Evolutionary conservation across 768 basidiomycete genomes (phyloP), one percentile per base, ranked within the genome.

Genomic region (Tricholoma flavovirens): DNA sequence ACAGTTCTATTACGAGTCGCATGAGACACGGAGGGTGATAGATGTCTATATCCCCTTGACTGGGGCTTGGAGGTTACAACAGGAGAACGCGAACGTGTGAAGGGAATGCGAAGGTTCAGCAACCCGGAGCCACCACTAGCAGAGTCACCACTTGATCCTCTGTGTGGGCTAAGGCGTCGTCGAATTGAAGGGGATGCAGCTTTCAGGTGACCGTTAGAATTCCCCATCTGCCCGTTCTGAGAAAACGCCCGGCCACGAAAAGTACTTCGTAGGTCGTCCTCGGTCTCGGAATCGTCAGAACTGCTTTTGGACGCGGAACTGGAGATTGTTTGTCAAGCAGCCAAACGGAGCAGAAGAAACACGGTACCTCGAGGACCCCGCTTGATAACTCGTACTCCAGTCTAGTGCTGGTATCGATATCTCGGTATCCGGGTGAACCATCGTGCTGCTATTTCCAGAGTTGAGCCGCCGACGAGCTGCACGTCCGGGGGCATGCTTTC

Each of bases 331-430:
- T 35, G 2, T 24, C 38, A 32, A 51, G 53, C 57, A 50, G 30
- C 32, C 15, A n/a, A 43, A 36, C 36, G 24, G 50, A 51, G 48
- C 19, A 36, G 29, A 38, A 29, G 2, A 49, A 17, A 33, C 14
- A 35, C 14, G 38, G 59, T 63, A 87, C 88, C 87, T 83, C 9
- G 89, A 91, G 32, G 89, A 89, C 45, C 90, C 90, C 26, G 86
- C 90, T 56, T 90, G 87, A 71, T 93, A 93, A 61, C 90, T 92
- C 11, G 90, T 91, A 64, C 88, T 93, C 84, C 90, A 83, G 61
- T 85, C 90, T 61, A 83, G 64, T 57, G 69, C 70, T 56, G 71
- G 68, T 42, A 54, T 52, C 43, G 56, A 55, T 53, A 61, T 67
- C 49, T 56, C 63, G 2, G 60, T 36, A 26, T 51, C 56, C 26